phyloP scores from a whole-genome alignment of 768 basidiomycete genomes.

The Lyophyllum shimeji region DNA sequence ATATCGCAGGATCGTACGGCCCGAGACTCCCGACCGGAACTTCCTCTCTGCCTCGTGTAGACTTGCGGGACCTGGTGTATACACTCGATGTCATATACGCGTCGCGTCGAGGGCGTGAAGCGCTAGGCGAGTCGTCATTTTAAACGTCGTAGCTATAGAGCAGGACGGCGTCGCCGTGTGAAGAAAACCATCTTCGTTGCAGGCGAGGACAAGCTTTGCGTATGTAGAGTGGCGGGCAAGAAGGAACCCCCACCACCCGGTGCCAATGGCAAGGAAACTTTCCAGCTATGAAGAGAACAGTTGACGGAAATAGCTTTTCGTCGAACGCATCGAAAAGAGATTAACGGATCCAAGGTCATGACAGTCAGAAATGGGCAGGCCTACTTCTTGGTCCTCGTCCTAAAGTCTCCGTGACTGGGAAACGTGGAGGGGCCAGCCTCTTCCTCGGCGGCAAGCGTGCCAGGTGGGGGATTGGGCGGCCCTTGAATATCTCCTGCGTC shows the following conservation, averaged over 20 bases:
- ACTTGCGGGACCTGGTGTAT: not conserved
- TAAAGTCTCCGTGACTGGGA: constrained; percentile 7
- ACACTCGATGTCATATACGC: not conserved
- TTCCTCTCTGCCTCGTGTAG: not conserved
- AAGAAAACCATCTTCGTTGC: not conserved
- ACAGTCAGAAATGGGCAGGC: not conserved
- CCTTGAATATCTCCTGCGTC: constrained; percentile 47
- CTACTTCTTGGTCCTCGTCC: constrained; percentile 11
- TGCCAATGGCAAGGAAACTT: not conserved
- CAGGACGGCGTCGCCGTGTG: not conserved
- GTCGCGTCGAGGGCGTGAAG: not conserved
- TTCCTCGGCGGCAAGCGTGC: not conserved
- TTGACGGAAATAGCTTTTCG: not conserved
- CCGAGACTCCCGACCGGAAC: not conserved
- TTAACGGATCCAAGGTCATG: not conserved
- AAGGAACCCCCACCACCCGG: not conserved
- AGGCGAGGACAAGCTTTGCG: not conserved
- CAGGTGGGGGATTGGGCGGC: constrained; percentile 18
- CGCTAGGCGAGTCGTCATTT: not conserved
- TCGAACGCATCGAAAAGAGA: not conserved
- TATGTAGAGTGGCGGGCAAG: too few species aligned
- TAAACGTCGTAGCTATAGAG: not conserved
- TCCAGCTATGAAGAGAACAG: not conserved
- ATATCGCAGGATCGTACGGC: not conserved
- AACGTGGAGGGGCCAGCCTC: not conserved